Evolutionary conservation across 495 filamentous ascomycete species (phyloP).

Genomic region (Aspergillus indologenus): DNA sequence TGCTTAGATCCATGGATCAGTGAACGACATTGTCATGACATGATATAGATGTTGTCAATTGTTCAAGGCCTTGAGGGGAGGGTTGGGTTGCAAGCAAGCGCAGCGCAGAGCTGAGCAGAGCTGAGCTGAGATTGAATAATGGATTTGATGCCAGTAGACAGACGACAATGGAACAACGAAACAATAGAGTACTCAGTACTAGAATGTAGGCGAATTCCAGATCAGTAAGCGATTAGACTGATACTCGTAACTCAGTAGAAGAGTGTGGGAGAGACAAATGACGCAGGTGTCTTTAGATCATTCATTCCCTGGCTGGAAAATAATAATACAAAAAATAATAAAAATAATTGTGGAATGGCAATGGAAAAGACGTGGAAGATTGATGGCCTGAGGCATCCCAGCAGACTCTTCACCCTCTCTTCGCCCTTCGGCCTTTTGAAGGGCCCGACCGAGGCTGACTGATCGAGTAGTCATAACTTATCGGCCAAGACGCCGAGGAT

Average conservation of each 20-base stretch:
- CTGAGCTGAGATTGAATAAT: background rate
- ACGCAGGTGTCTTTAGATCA: background rate
- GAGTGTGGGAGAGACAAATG: no score
- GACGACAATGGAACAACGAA: no score
- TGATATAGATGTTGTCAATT: background rate
- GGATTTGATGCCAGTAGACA: background rate
- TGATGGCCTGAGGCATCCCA: background rate
- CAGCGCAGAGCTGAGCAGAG: no score
- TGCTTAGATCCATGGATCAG: background rate
- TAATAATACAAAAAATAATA: background rate
- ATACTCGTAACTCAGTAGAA: no score
- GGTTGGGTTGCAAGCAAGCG: background rate
- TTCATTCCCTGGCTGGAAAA: background rate
- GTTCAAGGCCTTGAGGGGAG: background rate
- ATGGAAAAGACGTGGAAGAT: background rate
- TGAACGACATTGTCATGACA: background rate
- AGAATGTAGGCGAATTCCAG: background rate
- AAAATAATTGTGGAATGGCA: background rate
- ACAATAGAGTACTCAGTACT: background rate
- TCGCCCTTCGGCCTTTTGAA: background rate
- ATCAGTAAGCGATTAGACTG: background rate
- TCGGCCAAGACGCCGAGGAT: background rate
- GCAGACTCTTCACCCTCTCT: background rate
- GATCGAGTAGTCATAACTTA: background rate
- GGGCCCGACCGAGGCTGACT: background rate